Evolutionary conservation across 2,329 filamentous ascomycete genomes (phyloP).

Genomic region (Neofusicoccum laricinum): DNA sequence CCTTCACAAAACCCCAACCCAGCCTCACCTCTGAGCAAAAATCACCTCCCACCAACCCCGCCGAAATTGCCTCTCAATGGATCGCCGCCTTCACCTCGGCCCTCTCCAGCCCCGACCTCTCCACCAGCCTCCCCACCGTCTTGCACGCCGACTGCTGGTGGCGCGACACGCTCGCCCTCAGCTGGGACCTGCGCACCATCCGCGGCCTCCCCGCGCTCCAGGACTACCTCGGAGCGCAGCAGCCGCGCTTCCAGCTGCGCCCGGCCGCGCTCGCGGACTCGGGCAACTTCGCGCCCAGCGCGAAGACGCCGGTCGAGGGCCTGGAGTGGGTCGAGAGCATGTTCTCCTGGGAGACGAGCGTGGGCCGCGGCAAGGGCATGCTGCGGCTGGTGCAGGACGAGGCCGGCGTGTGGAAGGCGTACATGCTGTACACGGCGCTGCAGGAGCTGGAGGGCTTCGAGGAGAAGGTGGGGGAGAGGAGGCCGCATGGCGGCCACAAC

Average conservation of each 20-base stretch:
- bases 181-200: slow-evolving; percentile 56
- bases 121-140: slow-evolving; percentile 25
- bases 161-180: slow-evolving; percentile 57
- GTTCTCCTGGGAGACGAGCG: slow-evolving; percentile 51
- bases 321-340: slow-evolving; percentile 57
- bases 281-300: slow-evolving; percentile 46
- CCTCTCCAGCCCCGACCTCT: slow-evolving; percentile 22
- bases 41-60: slow-evolving; percentile 19
- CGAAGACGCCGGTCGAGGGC: slow-evolving; percentile 50
- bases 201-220: slow-evolving; percentile 43
- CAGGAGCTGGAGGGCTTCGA: slow-evolving; percentile 54
- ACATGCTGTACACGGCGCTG: slow-evolving; percentile 61
- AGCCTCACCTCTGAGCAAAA: slow-evolving; percentile 21
- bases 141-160: slow-evolving; percentile 52
- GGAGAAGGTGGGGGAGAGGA: slow-evolving; percentile 46
- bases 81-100: slow-evolving; percentile 26
- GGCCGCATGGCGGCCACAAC: slow-evolving; percentile 60
- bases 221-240: slow-evolving; percentile 37
- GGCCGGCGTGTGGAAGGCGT: slow-evolving; percentile 57
- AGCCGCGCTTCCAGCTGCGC: slow-evolving; percentile 39
- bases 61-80: slow-evolving; percentile 28
- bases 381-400: slow-evolving; percentile 48
- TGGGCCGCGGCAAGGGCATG: slow-evolving; percentile 57
- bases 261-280: slow-evolving; percentile 35
- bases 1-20: slow-evolving; percentile 23